Conservation (phyloP, 371 early-diverging fungal genomes). For the Syncephalastrum contaminatum region DNA sequence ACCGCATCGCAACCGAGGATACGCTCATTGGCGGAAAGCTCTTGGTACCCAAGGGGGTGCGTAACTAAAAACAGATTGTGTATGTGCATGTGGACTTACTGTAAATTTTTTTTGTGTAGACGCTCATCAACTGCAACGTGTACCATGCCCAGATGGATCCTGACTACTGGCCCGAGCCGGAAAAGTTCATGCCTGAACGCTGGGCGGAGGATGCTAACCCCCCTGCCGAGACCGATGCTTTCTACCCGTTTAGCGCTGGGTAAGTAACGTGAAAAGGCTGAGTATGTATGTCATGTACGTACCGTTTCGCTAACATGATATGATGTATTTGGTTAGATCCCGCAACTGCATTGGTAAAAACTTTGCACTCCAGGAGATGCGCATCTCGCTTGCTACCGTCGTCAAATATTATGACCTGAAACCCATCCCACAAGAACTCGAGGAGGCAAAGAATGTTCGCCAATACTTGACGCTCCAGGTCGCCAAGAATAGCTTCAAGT, state of each 20-base stretch:
- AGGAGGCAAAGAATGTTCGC: conserved; percentile 17
- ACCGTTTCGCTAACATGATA: neutral
- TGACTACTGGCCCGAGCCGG: conserved; percentile 27
- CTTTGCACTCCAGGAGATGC: conserved; percentile 52
- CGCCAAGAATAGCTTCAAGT: conserved; percentile 25
- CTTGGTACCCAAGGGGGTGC: conserved; percentile 18
- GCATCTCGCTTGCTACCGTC: conserved; percentile 32
- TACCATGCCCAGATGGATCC: conserved; percentile 21
- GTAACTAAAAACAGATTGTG: neutral
- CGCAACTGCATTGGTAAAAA: conserved; percentile 54
- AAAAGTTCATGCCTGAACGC: conserved; percentile 31
- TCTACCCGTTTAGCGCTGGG: conserved; percentile 44
- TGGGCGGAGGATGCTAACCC: conserved; percentile 20
- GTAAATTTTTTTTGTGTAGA: conserved; percentile 2
- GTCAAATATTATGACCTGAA: conserved; percentile 30
- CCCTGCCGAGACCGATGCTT: conserved; percentile 26
- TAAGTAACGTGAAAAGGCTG: conserved; percentile 10
- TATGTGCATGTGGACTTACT: conserved; percentile 5
- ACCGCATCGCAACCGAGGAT: conserved; percentile 18
- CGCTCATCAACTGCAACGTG: conserved; percentile 10
- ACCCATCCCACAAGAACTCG: conserved; percentile 25
- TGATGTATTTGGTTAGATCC: conserved; percentile 17
- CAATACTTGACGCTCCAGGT: conserved; percentile 30
- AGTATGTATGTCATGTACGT: too few relatives aligned
- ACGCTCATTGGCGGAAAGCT: conserved; percentile 14